Conservation (phyloP, 768 basidiomycete species). For the Termitomyces sp. region DNA sequence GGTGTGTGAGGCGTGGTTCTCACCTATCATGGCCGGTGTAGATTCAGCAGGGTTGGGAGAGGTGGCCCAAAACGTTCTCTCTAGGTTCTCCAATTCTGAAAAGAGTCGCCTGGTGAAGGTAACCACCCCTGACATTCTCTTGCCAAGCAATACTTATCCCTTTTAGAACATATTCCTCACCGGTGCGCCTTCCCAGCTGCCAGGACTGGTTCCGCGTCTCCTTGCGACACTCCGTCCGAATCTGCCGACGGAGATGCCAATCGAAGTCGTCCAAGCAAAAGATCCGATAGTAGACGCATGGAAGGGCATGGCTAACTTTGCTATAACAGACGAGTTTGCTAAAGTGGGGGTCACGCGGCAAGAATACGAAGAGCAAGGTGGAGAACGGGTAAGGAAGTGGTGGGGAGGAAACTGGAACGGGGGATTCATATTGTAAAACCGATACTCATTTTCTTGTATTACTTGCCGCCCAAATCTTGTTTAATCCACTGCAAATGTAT, state of each 20-base stretch:
- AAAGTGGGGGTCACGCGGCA: slow-evolving; percentile 58
- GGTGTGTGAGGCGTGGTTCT: slow-evolving; percentile 89
- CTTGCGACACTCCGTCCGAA: slow-evolving; percentile 75
- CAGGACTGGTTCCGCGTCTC: slow-evolving; percentile 62
- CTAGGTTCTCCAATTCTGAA: slow-evolving; percentile 61
- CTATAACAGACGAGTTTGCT: slow-evolving; percentile 47
- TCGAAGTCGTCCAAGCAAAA: slow-evolving; percentile 55
- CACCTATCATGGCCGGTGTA: slow-evolving; percentile 89
- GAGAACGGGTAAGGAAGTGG: slow-evolving; percentile 83
- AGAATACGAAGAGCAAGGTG: slow-evolving; percentile 90
- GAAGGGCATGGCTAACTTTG: slow-evolving; percentile 86
- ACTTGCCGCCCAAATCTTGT: neutral
- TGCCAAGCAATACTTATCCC: neutral
- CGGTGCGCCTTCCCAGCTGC: slow-evolving; percentile 72
- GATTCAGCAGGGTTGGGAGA: slow-evolving; percentile 96
- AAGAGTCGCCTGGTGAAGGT: slow-evolving; percentile 76
- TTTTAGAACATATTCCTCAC: slow-evolving; percentile 84
- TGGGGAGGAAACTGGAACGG: slow-evolving; percentile 89
- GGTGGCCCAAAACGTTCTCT: slow-evolving; percentile 78
- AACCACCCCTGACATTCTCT: neutral
- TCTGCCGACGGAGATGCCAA: slow-evolving; percentile 73
- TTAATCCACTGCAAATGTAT: slow-evolving; percentile 17
- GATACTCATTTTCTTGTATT: neutral
- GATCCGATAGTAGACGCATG: slow-evolving; percentile 79
- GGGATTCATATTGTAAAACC: slow-evolving; percentile 15